Evolutionary conservation across 495 filamentous ascomycete species (phyloP).

Genomic region (Neurospora sp.): DNA sequence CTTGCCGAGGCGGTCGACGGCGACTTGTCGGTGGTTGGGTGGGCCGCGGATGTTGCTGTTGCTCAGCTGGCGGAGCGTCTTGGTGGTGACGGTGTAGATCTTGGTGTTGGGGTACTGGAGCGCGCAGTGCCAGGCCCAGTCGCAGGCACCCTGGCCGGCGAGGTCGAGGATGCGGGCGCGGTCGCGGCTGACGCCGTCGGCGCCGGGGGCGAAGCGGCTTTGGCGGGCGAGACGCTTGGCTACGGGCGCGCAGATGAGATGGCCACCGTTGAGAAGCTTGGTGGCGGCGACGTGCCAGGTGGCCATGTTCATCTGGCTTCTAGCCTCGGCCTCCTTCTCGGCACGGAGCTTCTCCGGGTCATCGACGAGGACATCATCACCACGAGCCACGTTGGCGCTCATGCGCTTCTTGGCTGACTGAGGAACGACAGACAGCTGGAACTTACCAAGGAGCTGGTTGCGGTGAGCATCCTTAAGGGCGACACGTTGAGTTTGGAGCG

Average conservation of each 20-base stretch:
- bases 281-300: constrained; percentile 75
- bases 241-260: constrained; percentile 68
- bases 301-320: constrained; percentile 60
- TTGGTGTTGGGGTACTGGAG: constrained; percentile 72
- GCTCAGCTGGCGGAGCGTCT: constrained; percentile 50
- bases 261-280: constrained; percentile 69
- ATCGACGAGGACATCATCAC: constrained; percentile 41
- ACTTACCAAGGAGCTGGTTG: constrained; percentile 68
- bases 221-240: constrained; percentile 45
- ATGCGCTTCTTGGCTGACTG: constrained; percentile 47
- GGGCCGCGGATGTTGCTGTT: constrained; percentile 70
- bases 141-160: constrained; percentile 71
- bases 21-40: constrained; percentile 72
- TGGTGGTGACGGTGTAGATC: constrained; percentile 75
- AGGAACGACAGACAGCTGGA: constrained; percentile 49
- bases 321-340: constrained; percentile 71
- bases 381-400: constrained; percentile 47
- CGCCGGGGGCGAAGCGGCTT: constrained; percentile 33
- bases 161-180: constrained; percentile 73
- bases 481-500: constrained; percentile 71
- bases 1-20: constrained; percentile 60
- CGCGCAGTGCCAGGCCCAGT: constrained; percentile 94
- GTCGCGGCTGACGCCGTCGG: constrained; percentile 32
- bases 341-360: constrained; percentile 52
- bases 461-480: constrained; percentile 52